Percentiles rank a stretch among this genome's conserved stretches.
phyloP scores from a whole-genome alignment of 78 protist species.

The Polysphondylium violaceum region DNA sequence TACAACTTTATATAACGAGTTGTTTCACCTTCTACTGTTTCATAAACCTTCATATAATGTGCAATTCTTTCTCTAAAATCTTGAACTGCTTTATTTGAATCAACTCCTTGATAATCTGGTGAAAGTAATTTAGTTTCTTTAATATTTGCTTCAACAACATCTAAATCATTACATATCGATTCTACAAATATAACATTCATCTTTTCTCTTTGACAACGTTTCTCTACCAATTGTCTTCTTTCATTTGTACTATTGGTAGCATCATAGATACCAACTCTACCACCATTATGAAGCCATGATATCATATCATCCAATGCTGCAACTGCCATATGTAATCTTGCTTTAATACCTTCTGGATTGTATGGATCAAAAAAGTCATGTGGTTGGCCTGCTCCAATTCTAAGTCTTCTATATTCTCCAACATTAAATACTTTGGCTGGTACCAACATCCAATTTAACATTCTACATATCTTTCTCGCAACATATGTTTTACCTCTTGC shows the following conservation, averaged over 20 bases:
- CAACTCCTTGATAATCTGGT: constrained; percentile 84
- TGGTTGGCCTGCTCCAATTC: constrained; percentile 87
- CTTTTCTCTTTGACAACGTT: constrained; percentile 67
- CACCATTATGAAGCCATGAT: constrained; percentile 79
- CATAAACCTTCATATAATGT: constrained; percentile 82
- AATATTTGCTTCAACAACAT: constrained; percentile 81
- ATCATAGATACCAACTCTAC: constrained; percentile 89
- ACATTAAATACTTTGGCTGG: constrained; percentile 84
- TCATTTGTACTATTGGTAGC: constrained; percentile 88
- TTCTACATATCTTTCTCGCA: constrained; percentile 85
- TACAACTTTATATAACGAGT: constrained; percentile 61
- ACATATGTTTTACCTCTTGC: constrained; percentile 92
- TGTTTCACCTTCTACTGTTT: constrained; percentile 65
- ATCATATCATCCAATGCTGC: constrained; percentile 88
- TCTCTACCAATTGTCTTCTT: constrained; percentile 68
- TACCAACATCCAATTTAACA: constrained; percentile 87
- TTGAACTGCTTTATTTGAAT: constrained; percentile 74
- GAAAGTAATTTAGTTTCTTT: constrained; percentile 66
- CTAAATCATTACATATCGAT: constrained; percentile 60
- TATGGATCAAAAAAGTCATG: constrained; percentile 89
- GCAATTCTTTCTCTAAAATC: constrained; percentile 85
- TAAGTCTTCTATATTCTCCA: constrained; percentile 78
- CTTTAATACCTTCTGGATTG: constrained; percentile 84
- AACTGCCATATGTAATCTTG: constrained; percentile 83
- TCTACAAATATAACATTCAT: constrained; percentile 44